Conservation (phyloP, 2,329 filamentous ascomycete species). For the Fonsecaea nubica region DNA sequence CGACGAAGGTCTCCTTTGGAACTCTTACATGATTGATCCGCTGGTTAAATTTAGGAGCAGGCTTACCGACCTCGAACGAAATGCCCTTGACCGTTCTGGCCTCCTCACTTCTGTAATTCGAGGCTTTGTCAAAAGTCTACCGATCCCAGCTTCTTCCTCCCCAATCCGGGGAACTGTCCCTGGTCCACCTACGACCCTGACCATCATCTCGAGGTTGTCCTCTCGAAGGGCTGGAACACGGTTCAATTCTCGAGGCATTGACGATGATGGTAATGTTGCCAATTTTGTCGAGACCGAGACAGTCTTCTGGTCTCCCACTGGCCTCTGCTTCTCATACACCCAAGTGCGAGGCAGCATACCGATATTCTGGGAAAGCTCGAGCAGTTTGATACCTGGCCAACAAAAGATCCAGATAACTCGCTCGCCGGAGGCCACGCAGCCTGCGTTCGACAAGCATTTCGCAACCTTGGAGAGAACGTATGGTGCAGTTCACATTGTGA, state of each 20-base stretch:
- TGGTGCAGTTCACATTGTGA: constrained; percentile 89
- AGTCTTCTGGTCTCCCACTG: constrained; percentile 80
- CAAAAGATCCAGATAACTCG: constrained; percentile 93
- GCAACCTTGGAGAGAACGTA: constrained; percentile 84
- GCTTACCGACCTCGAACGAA: constrained; percentile 75
- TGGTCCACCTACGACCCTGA: constrained; percentile 81
- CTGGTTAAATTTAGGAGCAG: constrained; percentile 87
- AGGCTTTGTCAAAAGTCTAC: constrained; percentile 87
- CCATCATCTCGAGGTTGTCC: constrained; percentile 88
- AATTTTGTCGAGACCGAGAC: constrained; percentile 99
- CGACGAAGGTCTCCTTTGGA: constrained; percentile 94
- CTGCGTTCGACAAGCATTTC: constrained; percentile 95
- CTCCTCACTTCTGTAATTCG: constrained; percentile 93
- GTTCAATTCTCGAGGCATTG: constrained; percentile 96
- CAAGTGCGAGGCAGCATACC: constrained; percentile 93
- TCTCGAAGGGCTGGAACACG: constrained; percentile 90
- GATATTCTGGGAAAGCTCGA: constrained; percentile 94
- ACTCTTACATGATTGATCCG: constrained; percentile 96
- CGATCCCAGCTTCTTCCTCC: constrained; percentile 73
- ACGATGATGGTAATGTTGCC: constrained; percentile 95
- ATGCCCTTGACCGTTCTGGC: constrained; percentile 80
- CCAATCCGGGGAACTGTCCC: constrained; percentile 72
- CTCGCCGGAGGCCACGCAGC: constrained; percentile 87
- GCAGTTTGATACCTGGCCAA: constrained; percentile 85
- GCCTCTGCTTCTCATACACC: constrained; percentile 86